phyloP scores from a whole-genome alignment of 441 rosid genomes.

The Dalechampia spathulata region DNA sequence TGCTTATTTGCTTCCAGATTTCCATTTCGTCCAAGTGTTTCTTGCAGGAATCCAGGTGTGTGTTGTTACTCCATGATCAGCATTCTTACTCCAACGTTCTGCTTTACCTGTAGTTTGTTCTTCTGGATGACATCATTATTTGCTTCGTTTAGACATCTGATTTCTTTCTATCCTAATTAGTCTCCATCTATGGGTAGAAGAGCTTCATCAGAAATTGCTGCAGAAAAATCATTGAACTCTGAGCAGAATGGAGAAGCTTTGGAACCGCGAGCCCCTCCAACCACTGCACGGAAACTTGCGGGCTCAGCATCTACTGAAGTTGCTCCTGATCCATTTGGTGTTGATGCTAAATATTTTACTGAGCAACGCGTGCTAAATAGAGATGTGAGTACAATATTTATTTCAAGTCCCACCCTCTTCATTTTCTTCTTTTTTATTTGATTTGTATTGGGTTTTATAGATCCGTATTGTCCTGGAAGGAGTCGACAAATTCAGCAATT shows the following conservation, averaged over 20 bases:
- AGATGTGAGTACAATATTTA: conserved; percentile 54
- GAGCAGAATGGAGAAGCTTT: conserved; percentile 65
- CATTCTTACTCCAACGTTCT: not conserved
- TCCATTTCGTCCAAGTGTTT: conserved; percentile 93
- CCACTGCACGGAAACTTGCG: conserved; percentile 89
- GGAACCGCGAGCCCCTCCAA: conserved; percentile 59
- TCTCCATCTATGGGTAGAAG: conserved; percentile 88
- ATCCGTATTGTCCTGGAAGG: conserved; percentile 98
- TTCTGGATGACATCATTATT: not conserved
- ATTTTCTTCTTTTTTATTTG: conserved; percentile 10
- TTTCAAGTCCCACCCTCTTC: conserved; percentile 5
- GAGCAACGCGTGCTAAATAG: conserved; percentile 80
- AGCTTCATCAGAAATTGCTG: conserved; percentile 40
- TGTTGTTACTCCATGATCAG: not conserved
- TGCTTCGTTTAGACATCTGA: not conserved
- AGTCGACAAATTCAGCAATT: conserved; percentile 83
- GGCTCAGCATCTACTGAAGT: conserved; percentile 58
- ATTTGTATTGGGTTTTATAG: conserved; percentile 37
- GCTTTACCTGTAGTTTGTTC: not conserved
- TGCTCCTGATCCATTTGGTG: conserved; percentile 72
- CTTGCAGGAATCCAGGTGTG: conserved; percentile 95
- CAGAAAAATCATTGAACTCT: conserved; percentile 38
- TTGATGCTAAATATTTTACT: conserved; percentile 84
- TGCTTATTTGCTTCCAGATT: conserved; percentile 91
- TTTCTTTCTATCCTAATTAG: conserved; percentile 29